These are phyloP conservation scores for Themeda triandra DNA, from an alignment of 176 grass and related monocot species.

Conservation along the genomic window DNA sequence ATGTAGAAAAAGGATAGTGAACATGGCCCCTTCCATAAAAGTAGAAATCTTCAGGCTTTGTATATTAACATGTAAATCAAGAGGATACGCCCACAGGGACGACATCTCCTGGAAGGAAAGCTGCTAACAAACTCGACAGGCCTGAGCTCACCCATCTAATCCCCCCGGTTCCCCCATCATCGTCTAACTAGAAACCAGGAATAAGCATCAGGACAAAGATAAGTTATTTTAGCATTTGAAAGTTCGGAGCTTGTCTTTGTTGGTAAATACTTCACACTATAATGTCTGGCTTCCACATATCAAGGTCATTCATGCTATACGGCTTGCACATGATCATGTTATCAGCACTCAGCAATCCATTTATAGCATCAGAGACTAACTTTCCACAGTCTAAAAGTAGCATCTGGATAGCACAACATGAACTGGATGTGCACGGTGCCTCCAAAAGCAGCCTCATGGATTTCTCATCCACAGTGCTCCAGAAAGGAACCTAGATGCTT, in stretches of 20 bases:
- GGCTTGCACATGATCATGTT: constrained; percentile 24
- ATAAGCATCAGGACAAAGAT: background rate
- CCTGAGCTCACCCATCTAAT: background rate
- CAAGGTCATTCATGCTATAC: constrained; percentile 32
- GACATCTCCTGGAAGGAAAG: background rate
- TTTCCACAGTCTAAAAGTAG: constrained; percentile 26
- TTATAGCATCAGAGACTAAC: constrained; percentile 27
- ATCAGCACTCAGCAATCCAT: background rate
- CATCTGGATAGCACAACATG: constrained; percentile 12
- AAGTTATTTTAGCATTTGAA: background rate
- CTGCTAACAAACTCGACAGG: background rate
- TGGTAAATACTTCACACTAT: background rate
- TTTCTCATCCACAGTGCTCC: constrained; percentile 20
- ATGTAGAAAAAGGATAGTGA: background rate
- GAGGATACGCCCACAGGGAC: background rate
- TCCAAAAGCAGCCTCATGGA: constrained; percentile 30
- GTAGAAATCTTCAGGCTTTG: background rate
- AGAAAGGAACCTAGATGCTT: constrained; percentile 42
- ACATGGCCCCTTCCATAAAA: background rate
- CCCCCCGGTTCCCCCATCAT: background rate
- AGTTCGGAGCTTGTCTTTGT: background rate
- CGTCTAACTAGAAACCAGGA: background rate
- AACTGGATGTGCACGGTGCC: constrained; percentile 20
- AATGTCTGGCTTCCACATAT: background rate
- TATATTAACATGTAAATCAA: constrained; percentile 9